Base-by-base conservation (phyloP, 2,329 filamentous ascomycete species). In the Botrytis fragariae region DNA sequence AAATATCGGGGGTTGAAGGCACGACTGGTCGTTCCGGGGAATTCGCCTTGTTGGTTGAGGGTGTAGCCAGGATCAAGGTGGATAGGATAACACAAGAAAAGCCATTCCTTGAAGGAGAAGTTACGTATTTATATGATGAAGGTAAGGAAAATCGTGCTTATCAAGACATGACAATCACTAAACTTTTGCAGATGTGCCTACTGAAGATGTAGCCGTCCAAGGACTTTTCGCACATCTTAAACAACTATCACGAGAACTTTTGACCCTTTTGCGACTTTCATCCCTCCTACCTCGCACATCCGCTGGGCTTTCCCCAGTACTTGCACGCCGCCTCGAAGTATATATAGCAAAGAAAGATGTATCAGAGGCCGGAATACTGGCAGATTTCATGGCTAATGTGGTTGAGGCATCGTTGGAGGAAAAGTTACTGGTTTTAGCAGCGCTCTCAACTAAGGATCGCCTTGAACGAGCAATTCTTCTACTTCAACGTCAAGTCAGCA, bases 351-450 rank as follows among this genome's bases (percentile, higher is more conserved):
- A 92, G 81, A 97, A 96, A 81, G 91, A 94, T 74, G 82, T 96
- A 69, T 86, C 89, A 60, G 94, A 98, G 77, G 95, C 95, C 1
- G 95, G 95, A 3, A 85, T 90, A 14, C 86, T 99, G 16, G 95
- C 96, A 10, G 96, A 99, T 81, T 98, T 98, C 81, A 98, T 99
- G 94, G 92, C 94, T 57, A 97, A 97, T 80, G 88, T 98, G 37
- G 89, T 97, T 4, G 94, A 97, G 76, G 91, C 92, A 69, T 92
- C 90, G 16, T 92, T 97, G 76, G 94, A 97, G 81, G 96, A 99
- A 81, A 98, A 97, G 82, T 86, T 99, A 71, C 90, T 93, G 72
- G 89, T 99, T 25, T 85, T 99, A 51, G 89, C 93, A n/a, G 90
- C 94, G 0, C 83, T 97, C 8, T 90, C 95, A 78, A 86, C 96